A percentile compares a stretch with the other conserved stretches of the same genome.
Conservation (phyloP, 306 rosid species). For the Quercus rubra region DNA sequence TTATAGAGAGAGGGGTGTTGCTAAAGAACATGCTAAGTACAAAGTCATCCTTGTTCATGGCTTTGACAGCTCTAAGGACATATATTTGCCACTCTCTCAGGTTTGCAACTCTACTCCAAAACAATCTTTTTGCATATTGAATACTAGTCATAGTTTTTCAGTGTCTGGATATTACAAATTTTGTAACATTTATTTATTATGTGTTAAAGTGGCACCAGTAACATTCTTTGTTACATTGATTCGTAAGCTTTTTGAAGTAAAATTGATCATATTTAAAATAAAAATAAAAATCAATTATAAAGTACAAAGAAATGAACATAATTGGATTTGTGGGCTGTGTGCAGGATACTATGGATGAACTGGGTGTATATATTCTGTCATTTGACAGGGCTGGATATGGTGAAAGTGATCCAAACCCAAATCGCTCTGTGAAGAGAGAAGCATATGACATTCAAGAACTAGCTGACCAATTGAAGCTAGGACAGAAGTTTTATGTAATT, state of each 20-base stretch:
- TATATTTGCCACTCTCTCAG: constrained; percentile 43
- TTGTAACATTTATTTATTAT: no score
- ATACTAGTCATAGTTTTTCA: no score
- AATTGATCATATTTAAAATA: no score
- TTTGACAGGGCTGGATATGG: constrained; percentile 46
- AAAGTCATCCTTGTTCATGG: constrained; percentile 49
- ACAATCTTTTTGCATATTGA: not conserved
- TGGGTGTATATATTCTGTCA: constrained; percentile 27
- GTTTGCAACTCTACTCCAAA: constrained; percentile 2
- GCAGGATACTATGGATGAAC: constrained; percentile 25
- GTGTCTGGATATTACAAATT: no score
- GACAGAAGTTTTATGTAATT: constrained; percentile 26
- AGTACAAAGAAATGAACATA: not conserved
- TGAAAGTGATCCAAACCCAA: constrained; percentile 44
- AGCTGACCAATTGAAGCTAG: constrained; percentile 27
- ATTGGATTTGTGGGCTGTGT: not conserved
- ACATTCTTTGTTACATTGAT: no score
- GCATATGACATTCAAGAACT: constrained; percentile 36
- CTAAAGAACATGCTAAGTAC: constrained; percentile 46
- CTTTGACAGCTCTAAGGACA: constrained; percentile 63
- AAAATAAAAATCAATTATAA: not conserved
- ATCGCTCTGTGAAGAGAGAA: constrained; percentile 37
- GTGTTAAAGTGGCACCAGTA: no score
- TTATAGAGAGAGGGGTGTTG: constrained; percentile 56
- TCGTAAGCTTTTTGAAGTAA: no score